phyloP scores from a whole-genome alignment of 352 stramenopile genomes.

The Globisporangium nunn region DNA sequence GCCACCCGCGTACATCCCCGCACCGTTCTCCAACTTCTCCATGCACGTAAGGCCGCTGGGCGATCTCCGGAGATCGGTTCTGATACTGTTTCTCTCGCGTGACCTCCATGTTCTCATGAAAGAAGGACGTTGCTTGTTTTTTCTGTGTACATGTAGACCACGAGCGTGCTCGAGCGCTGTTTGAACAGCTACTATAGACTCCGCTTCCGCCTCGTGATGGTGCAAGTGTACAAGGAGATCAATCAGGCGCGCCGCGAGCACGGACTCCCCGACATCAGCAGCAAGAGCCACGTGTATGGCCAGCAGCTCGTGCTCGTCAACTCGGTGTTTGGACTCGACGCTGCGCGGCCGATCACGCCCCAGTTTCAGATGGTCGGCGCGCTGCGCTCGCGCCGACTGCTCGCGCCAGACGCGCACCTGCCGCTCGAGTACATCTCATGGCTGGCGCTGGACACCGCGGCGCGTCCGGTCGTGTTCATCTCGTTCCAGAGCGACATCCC shows the following conservation, averaged over 20 bases:
- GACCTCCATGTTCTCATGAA: too few species aligned
- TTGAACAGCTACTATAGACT: constrained; percentile 74
- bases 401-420: constrained; percentile 12
- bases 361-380: constrained; percentile 75
- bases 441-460: constrained; percentile 21
- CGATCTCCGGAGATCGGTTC: too few species aligned
- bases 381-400: constrained; percentile 25
- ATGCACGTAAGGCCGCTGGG: constrained; percentile 36
- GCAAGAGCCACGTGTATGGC: constrained; percentile 48
- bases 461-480: constrained; percentile 47
- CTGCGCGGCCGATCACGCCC: constrained; percentile 60
- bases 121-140: too few species aligned
- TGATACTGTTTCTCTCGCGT: too few species aligned
- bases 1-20: constrained; percentile 66
- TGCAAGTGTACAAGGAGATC: constrained; percentile 58
- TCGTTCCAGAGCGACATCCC: constrained; percentile 43
- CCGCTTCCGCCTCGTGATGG: constrained; percentile 57
- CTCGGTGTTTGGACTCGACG: constrained; percentile 78
- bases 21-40: constrained; percentile 77
- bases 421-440: constrained; percentile 27
- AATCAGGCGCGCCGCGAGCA: constrained; percentile 48
- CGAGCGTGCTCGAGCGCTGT: constrained; percentile 71
- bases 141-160: constrained; percentile 25
- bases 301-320: constrained; percentile 71
- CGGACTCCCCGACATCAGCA: constrained; percentile 36